Evolutionary conservation across 1,284 basidiomycete species (phyloP).

Genomic region (Cutaneotrichosporon mucoides): DNA sequence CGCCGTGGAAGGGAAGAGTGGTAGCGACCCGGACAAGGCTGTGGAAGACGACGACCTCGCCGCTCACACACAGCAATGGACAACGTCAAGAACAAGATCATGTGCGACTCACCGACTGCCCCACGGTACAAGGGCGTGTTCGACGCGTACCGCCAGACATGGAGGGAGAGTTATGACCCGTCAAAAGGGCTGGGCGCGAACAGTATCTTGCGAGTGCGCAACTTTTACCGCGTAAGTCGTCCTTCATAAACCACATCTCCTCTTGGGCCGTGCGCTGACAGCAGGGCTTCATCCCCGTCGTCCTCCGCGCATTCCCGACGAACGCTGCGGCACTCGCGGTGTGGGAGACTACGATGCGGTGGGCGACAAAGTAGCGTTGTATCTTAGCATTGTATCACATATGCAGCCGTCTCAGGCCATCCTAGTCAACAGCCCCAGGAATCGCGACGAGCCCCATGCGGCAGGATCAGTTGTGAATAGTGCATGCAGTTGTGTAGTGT

Average conservation of each 20-base stretch:
- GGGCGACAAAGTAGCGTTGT: conserved; percentile 7
- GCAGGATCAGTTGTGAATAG: too few species aligned
- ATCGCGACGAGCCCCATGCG: too few species aligned
- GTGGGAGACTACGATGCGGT: conserved; percentile 49
- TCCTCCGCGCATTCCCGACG: conserved; percentile 46
- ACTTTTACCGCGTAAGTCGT: conserved; percentile 45
- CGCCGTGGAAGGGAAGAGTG: too few species aligned
- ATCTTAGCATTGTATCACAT: neutral
- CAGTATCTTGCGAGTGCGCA: conserved; percentile 34
- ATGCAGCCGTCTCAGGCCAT: too few species aligned
- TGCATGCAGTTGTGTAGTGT: too few species aligned
- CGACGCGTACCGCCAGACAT: conserved; percentile 40
- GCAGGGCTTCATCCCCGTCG: conserved; percentile 47
- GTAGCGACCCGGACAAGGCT: too few species aligned
- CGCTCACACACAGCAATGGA: conserved; percentile 33
- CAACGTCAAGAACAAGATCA: conserved; percentile 49
- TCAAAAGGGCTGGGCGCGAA: conserved; percentile 34
- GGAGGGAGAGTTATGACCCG: conserved; percentile 37
- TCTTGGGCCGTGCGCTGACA: conserved; percentile 7
- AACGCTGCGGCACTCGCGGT: conserved; percentile 49
- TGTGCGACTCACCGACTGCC: conserved; percentile 43
- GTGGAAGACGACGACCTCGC: too few species aligned
- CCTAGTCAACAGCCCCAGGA: too few species aligned
- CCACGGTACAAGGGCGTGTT: conserved; percentile 40
- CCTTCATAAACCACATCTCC: too few species aligned